These are phyloP conservation scores for Penicillium taxi DNA, from an alignment of 495 filamentous ascomycete species.

Conservation along the genomic window DNA sequence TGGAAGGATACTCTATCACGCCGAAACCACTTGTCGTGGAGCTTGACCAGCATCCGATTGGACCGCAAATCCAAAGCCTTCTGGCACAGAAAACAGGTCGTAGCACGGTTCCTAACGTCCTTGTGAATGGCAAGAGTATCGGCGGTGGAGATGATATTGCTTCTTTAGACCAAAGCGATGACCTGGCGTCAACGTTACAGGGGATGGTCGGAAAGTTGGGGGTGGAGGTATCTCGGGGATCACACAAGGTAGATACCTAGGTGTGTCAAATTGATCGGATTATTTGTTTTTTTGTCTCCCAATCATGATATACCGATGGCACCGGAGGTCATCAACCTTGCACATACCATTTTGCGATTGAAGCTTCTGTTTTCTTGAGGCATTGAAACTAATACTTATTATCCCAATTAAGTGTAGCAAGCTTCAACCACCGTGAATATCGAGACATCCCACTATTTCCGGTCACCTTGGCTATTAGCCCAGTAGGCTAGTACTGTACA, in stretches of 20 bases:
- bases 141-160: conserved; percentile 85
- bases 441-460: too few species aligned
- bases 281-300: too few species aligned
- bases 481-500: too few species aligned
- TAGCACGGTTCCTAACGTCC: conserved; percentile 81
- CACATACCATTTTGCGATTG: too few species aligned
- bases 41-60: conserved; percentile 74
- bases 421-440: neutral
- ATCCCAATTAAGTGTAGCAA: too few species aligned
- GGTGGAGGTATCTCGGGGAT: conserved; percentile 35
- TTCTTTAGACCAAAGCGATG: conserved; percentile 59
- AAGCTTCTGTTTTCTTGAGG: neutral
- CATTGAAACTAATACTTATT: conserved; percentile 1
- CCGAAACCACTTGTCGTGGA: conserved; percentile 85
- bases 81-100: conserved; percentile 68
- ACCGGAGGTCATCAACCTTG: too few species aligned
- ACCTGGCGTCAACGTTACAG: conserved; percentile 62
- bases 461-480: too few species aligned
- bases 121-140: conserved; percentile 81
- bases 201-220: conserved; percentile 65
- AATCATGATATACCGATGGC: too few species aligned
- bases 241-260: conserved; percentile 4
- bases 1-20: conserved; percentile 72
- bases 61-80: conserved; percentile 57
- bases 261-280: too few species aligned